Base-by-base conservation (phyloP, 2,329 filamentous ascomycete genomes). In the Metarhizium humberi region DNA sequence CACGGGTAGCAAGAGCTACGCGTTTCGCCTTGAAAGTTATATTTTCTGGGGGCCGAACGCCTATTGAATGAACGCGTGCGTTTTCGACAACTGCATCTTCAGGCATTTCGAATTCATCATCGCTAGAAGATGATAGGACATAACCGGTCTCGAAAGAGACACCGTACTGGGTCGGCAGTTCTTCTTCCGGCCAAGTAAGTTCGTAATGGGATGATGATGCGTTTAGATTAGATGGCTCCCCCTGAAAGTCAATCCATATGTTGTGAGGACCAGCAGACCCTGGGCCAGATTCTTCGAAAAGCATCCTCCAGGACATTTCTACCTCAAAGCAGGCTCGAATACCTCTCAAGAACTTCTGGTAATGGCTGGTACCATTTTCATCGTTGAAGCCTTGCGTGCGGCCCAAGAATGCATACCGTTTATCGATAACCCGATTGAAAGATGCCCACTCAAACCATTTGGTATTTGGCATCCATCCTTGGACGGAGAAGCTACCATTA, bases 381-480 rank as follows among this genome's bases (percentile, higher is more conserved):
- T 1, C 46, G 46, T 34, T 56, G 54, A n/a, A 57, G 58, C 50
- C 56, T 59, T 40, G 18, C 29, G 57, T 55, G 13, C 55, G 51
- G 8, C 52, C 55, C 18, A 61, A 52, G 3, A 52, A 49, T 11
- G 58, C 58, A n/a, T 59, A 52, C 42, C 64, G 62, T 50, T 63
- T 63, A 14, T 70, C 64, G 20, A 71, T 61, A 52, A 64, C 58
- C 38, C 66, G 59, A 4, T 58, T 54, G 49, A 70, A 65, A 13
- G 56, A 56, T 18, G 63, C 64, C 68, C 69, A 71, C 40, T 57
- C 59, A 49, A 75, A 69, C 65, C 69, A 71, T 50, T 63, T 62
- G 3, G 60, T 60, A 52, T 67, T 63, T n/a, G 76, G 75, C 66
- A 75, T 70, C 71, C 69, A 75, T 7, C 75, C 76, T 2, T 67